Conservation (phyloP, 2,329 filamentous ascomycete genomes). For the Paradendryphiella salina region DNA sequence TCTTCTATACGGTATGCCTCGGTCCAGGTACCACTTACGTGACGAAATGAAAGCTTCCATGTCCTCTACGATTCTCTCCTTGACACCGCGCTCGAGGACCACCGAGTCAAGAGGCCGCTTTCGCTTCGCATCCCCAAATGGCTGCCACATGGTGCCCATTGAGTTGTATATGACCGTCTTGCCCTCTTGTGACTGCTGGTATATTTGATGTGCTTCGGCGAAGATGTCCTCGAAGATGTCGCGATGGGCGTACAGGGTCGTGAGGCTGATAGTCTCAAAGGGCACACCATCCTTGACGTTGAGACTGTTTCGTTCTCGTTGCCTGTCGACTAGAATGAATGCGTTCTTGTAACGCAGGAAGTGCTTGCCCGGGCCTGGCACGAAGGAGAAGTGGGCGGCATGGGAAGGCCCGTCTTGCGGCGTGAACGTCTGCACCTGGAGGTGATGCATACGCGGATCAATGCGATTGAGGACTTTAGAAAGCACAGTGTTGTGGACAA, state of each 20-base stretch:
- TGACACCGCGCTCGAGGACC: conserved; percentile 79
- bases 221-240: conserved; percentile 91
- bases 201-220: conserved; percentile 79
- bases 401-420: conserved; percentile 68
- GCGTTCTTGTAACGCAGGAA: conserved; percentile 84
- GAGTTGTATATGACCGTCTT: conserved; percentile 92
- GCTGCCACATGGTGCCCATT: conserved; percentile 80
- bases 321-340: conserved; percentile 82
- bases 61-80: conserved; percentile 77
- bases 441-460: conserved; percentile 64
- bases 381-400: conserved; percentile 80
- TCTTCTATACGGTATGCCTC: conserved; percentile 89
- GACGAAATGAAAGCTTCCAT: conserved; percentile 79
- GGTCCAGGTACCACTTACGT: conserved; percentile 86
- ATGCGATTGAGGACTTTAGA: conserved; percentile 60
- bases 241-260: conserved; percentile 85
- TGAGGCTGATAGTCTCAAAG: conserved; percentile 91
- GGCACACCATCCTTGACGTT: conserved; percentile 81
- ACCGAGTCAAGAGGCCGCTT: conserved; percentile 90
- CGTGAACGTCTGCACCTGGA: conserved; percentile 67
- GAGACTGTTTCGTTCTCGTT: conserved; percentile 78
- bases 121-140: conserved; percentile 78
- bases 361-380: conserved; percentile 88
- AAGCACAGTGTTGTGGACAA: conserved; percentile 47
- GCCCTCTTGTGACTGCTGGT: conserved; percentile 78